Conservation (phyloP, 1,284 basidiomycete genomes). For the Trichosporon ovoides region DNA sequence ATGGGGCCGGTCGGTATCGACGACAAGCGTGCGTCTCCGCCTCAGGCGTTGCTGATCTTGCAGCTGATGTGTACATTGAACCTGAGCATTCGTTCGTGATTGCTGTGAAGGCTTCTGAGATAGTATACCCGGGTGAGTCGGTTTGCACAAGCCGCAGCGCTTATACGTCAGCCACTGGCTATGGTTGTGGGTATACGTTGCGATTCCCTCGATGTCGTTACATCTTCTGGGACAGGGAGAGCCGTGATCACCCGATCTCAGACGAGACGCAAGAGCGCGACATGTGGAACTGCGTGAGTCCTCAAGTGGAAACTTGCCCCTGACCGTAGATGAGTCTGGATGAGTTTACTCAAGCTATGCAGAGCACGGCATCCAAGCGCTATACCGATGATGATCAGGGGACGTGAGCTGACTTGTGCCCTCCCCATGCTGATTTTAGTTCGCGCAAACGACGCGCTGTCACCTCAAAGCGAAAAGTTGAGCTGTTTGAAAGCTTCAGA, state of each 20-base stretch:
- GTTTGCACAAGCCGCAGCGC: background rate
- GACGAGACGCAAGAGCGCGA: constrained; percentile 41
- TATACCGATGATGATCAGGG: constrained; percentile 41
- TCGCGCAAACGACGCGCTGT: constrained; percentile 32
- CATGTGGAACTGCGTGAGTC: constrained; percentile 45
- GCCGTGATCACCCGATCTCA: constrained; percentile 29
- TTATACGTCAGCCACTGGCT: constrained; percentile 41
- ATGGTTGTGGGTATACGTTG: constrained; percentile 51
- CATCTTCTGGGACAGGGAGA: constrained; percentile 56
- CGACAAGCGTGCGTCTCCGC: constrained; percentile 41
- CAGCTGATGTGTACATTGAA: constrained; percentile 50
- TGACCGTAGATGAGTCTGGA: constrained; percentile 33
- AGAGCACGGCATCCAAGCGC: constrained; percentile 34
- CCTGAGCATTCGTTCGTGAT: constrained; percentile 57
- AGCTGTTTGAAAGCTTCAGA: constrained; percentile 61
- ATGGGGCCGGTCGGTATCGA: constrained; percentile 38
- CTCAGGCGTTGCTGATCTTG: constrained; percentile 12
- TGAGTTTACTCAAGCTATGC: constrained; percentile 34
- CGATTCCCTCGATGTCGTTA: constrained; percentile 77
- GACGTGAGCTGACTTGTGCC: constrained; percentile 24
- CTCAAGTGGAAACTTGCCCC: background rate
- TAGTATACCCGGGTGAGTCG: constrained; percentile 61
- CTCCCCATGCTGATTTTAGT: background rate
- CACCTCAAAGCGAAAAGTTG: constrained; percentile 49
- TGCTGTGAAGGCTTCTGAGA: constrained; percentile 84